phyloP scores from a whole-genome alignment of 441 rosid genomes.

The Mallotus repandus region DNA sequence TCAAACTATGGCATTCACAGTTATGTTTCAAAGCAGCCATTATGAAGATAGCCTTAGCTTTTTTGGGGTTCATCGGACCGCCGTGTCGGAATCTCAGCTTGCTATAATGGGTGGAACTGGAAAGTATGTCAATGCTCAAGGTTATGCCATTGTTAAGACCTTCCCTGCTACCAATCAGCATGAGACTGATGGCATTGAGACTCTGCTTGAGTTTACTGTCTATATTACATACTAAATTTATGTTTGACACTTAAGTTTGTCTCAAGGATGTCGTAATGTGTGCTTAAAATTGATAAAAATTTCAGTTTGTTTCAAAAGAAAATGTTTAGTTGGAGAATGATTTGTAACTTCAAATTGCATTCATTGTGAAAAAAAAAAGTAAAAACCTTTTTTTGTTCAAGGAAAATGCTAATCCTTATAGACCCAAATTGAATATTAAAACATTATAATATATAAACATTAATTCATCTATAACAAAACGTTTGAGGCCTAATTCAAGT shows the following conservation, averaged over 20 bases:
- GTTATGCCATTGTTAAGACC: slow-evolving; percentile 40
- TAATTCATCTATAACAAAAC: no score
- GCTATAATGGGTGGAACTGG: slow-evolving; percentile 55
- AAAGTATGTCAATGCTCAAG: slow-evolving; percentile 43
- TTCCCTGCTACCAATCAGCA: slow-evolving; percentile 27
- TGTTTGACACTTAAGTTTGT: background rate
- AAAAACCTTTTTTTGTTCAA: no score
- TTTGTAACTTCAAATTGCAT: no score
- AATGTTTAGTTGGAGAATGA: no score
- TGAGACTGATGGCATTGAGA: slow-evolving; percentile 43
- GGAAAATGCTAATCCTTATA: no score
- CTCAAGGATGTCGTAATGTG: background rate
- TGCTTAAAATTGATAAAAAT: background rate
- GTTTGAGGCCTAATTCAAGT: no score
- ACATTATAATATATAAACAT: no score
- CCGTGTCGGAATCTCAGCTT: slow-evolving; percentile 43
- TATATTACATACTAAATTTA: slow-evolving; percentile 19
- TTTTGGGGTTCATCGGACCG: slow-evolving; percentile 47
- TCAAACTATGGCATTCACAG: slow-evolving; percentile 48
- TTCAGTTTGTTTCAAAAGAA: background rate
- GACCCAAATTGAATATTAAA: no score
- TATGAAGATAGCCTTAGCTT: slow-evolving; percentile 41
- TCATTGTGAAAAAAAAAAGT: background rate
- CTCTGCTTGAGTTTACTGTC: slow-evolving; percentile 35
- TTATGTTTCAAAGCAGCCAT: slow-evolving; percentile 37